Percentiles rank a stretch among this genome's conserved stretches.
Conservation (phyloP, 2,329 filamentous ascomycete species). For the Alternaria rosae region DNA sequence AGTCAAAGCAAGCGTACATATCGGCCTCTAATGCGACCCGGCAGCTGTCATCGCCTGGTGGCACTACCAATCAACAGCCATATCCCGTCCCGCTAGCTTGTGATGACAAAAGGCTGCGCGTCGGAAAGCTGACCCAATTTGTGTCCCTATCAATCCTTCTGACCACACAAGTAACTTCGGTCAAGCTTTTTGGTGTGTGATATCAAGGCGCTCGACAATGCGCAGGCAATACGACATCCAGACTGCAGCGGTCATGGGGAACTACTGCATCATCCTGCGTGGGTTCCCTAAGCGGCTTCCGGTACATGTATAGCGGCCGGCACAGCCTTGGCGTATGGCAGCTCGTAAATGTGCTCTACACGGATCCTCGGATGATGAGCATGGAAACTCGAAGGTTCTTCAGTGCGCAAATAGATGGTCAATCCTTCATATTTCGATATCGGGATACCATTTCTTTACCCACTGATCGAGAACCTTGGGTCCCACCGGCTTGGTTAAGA, state of each 20-base stretch:
- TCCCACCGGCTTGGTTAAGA: constrained; percentile 43
- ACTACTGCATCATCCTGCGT: background rate
- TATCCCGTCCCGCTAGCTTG: background rate
- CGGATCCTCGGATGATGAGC: background rate
- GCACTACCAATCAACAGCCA: background rate
- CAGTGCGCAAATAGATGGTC: background rate
- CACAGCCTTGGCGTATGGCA: background rate
- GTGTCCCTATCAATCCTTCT: background rate
- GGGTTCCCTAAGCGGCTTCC: background rate
- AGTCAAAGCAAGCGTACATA: background rate
- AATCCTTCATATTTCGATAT: constrained; percentile 12
- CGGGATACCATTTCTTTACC: constrained; percentile 31
- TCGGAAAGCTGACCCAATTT: background rate
- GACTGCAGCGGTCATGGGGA: background rate
- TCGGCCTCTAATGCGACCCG: background rate
- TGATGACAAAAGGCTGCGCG: background rate
- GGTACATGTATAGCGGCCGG: background rate
- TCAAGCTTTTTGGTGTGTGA: background rate
- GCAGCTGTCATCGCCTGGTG: background rate
- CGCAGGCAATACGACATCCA: background rate
- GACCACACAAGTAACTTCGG: background rate
- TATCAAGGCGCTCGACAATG: background rate
- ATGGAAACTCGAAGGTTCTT: background rate
- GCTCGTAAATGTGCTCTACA: background rate
- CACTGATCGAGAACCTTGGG: constrained; percentile 37